These are phyloP conservation scores for Rubroshorea leprosula DNA, from an alignment of 345 rosid genomes.

Conservation along the genomic window DNA sequence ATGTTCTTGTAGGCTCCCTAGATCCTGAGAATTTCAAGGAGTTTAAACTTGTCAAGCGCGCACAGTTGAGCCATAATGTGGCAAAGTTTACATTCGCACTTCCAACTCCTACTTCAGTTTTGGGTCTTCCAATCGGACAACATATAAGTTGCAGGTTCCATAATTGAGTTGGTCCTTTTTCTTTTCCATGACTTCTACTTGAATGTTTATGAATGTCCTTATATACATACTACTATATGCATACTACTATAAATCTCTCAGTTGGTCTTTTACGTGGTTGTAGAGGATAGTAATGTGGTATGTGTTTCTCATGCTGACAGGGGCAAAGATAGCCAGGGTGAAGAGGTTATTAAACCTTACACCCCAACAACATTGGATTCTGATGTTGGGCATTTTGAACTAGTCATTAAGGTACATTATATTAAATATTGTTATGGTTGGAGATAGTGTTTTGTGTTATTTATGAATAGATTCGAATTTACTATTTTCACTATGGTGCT, in stretches of 20 bases:
- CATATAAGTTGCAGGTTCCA: slow-evolving; percentile 91
- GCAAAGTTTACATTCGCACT: slow-evolving; percentile 85
- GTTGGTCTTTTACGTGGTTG: too few relatives aligned
- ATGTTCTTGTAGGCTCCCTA: slow-evolving; percentile 45
- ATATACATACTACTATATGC: too few relatives aligned
- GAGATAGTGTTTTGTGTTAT: slow-evolving; percentile 6
- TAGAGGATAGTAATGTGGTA: not conserved
- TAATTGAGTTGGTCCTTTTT: slow-evolving; percentile 7
- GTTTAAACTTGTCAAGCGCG: slow-evolving; percentile 81
- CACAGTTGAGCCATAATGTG: slow-evolving; percentile 88
- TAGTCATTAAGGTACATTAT: slow-evolving; percentile 72
- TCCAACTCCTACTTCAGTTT: slow-evolving; percentile 64
- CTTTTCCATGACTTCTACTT: too few relatives aligned
- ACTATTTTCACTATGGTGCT: too few relatives aligned
- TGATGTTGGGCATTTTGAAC: slow-evolving; percentile 76
- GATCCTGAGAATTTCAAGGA: slow-evolving; percentile 89
- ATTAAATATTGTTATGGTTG: slow-evolving; percentile 11
- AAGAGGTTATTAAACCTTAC: slow-evolving; percentile 87
- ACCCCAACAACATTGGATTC: slow-evolving; percentile 95
- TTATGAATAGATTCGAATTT: not conserved
- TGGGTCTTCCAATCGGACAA: slow-evolving; percentile 98
- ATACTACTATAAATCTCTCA: too few relatives aligned
- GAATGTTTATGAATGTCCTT: too few relatives aligned
- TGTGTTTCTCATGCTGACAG: slow-evolving; percentile 26
- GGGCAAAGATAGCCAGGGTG: slow-evolving; percentile 82